These are phyloP conservation scores for Microcos paniculata DNA, from an alignment of 345 rosid species.

Conservation along the genomic window DNA sequence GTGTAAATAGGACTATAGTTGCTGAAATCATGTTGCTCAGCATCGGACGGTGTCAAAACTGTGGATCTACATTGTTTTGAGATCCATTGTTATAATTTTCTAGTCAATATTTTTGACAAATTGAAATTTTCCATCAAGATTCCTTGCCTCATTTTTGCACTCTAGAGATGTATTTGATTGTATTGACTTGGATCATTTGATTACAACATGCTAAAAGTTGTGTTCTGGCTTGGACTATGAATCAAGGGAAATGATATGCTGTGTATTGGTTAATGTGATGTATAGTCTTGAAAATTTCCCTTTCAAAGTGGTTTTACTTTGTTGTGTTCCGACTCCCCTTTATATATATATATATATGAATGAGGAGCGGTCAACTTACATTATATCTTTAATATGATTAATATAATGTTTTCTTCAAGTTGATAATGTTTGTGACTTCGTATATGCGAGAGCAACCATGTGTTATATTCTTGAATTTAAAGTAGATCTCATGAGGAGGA, in stretches of 20 bases:
- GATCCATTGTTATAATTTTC: constrained; percentile 26
- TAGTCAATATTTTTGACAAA: constrained; percentile 8
- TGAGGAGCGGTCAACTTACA: too few relatives aligned
- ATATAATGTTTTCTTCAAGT: too few relatives aligned
- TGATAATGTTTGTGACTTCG: too few relatives aligned
- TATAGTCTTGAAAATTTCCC: background rate
- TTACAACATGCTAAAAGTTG: background rate
- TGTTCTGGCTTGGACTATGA: background rate
- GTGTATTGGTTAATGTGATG: background rate
- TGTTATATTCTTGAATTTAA: too few relatives aligned
- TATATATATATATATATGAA: too few relatives aligned
- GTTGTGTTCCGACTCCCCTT: background rate
- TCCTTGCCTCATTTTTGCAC: constrained; percentile 3
- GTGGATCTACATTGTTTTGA: constrained; percentile 26
- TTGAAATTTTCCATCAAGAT: background rate
- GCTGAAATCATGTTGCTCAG: constrained; percentile 20
- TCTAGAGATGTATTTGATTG: constrained; percentile 18
- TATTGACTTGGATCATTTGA: background rate
- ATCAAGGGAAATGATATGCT: background rate
- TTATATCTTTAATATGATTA: too few relatives aligned
- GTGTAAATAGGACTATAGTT: constrained; percentile 33
- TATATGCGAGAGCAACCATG: too few relatives aligned
- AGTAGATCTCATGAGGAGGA: too few relatives aligned
- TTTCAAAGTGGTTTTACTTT: too few relatives aligned
- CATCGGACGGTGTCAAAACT: constrained; percentile 13